Base-by-base conservation (phyloP, 1,139 yeast species). In the Geotrichum australiense region DNA sequence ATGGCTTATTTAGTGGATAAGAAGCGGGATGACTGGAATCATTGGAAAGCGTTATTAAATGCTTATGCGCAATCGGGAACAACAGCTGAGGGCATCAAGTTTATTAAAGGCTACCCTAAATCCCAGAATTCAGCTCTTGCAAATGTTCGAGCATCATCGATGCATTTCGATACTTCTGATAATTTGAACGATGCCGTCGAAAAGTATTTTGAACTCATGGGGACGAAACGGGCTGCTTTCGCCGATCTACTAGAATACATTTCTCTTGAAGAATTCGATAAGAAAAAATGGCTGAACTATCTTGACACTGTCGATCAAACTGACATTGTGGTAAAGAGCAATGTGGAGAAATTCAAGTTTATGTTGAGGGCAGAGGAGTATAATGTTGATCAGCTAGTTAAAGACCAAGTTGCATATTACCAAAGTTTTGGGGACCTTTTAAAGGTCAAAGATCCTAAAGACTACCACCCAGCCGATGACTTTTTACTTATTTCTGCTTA, bases 401-500 rank as follows among this genome's bases (percentile, higher is more conserved):
- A 46, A 46, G 39, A 40, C 14, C 42, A 70, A 43, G 61, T 74
- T 53, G 44, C 50, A 4, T 57, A 65, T 14, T 75, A 71, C 54
- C 56, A 59, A 30, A 48, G 49, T 23, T 60, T 64, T 38, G 54
- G 53, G 32, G 55, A 51, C 10, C 54, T 61, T 30, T 59, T 67
- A 26, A 37, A 59, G 2, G 56, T 53, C 2, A 71, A 76, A 47
- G 66, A 67, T 20, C 70, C 68, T 14, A 78, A 78, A 31, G 91
- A 82, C 53, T 78, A 77, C 53, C 78, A 73, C 53, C 63, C 76
- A 4, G 83, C 82, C 2, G 78, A 78, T 51, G 93, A 83, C 45
- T 67, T 80, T 39, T 56, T 80, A 3, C 61, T 83, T 7, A 56
- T 80, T 38, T 73, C 78, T 2, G 64, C 74, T 1, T 43, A 56